Evolutionary conservation across 2,329 filamentous ascomycete species (phyloP), one percentile per base, ranked within the genome.

Genomic region (Purpureocillium lavendulum): DNA sequence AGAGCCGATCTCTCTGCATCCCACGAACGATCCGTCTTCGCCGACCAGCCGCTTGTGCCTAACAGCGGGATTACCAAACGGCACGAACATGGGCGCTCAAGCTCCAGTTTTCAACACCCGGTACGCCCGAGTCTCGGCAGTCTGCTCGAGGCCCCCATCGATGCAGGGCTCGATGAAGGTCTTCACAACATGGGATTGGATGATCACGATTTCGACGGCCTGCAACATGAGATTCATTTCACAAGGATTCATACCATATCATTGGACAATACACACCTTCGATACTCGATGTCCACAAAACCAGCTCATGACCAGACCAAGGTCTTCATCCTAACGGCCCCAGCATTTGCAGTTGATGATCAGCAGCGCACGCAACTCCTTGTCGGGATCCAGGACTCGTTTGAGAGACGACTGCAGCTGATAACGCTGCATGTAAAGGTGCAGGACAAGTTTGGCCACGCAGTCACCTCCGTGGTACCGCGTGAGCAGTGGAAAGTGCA

Each of bases 1-100:
- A 75, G 90, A 52, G 84, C 86, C 26, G 90, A 96, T 56, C 67
- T 96, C 15, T 90, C 87, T 1, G 82, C 86, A 9, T 92, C 83
- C 13, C 85, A 90, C 48, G 88, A 94, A 49, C 75, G 85, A 51
- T 73, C 81, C 1, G 75, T 81, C n/a, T 94, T 94, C 55, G 75
- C 80, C 21, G 88, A 95, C 36, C 75, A 73, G 57, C 61, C 57
- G 47, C 69, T 58, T 3, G 54, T 62, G 8, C 51, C 64, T 8
- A 60, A 57, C 10, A 59, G 64, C 38, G 56, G 57, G 0, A 69
- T 70, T 33, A 61, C 71, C 12, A 77, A 82, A 47, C 75, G 83
- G 43, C 73, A 78, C 7, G 82, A 92, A 39, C 57, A 57, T 41
- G 59, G 21, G 51, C 63, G 61, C 7, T 54, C 62, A 17, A 65